Percentiles rank a stretch among this genome's conserved stretches.
Evolutionary conservation across 1,284 basidiomycete genomes (phyloP).

Genomic region (Tylopilus sp.): DNA sequence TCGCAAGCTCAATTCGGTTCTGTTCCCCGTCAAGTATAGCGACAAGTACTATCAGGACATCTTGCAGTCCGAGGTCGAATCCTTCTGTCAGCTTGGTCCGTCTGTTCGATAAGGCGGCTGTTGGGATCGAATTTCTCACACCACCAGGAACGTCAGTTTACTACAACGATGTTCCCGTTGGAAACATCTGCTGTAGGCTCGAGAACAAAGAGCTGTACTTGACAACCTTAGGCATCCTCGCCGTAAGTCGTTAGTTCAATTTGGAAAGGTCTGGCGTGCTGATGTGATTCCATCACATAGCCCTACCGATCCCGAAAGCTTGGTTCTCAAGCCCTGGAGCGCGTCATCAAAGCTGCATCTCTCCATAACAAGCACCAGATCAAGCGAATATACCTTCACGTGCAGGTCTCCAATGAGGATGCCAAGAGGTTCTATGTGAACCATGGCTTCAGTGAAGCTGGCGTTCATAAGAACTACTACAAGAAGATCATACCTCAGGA

Average conservation of each 20-base stretch:
- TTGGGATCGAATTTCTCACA: constrained; percentile 24
- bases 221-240: constrained; percentile 81
- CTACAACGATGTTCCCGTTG: constrained; percentile 80
- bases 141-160: constrained; percentile 51
- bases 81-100: constrained; percentile 74
- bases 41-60: constrained; percentile 78
- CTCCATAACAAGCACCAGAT: constrained; percentile 56
- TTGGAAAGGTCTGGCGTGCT: constrained; percentile 12
- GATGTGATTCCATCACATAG: constrained; percentile 39
- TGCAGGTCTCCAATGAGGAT: constrained; percentile 65
- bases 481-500: constrained; percentile 74
- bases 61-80: constrained; percentile 62
- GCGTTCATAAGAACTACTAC: constrained; percentile 68
- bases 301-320: constrained; percentile 71
- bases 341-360: constrained; percentile 58
- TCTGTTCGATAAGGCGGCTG: constrained; percentile 16
- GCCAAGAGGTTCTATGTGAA: constrained; percentile 75
- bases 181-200: constrained; percentile 74
- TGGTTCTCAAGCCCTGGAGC: constrained; percentile 63
- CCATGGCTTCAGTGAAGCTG: constrained; percentile 66
- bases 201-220: constrained; percentile 71
- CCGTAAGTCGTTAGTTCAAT: constrained; percentile 47
- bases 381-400: constrained; percentile 68
- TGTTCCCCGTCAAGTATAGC: constrained; percentile 78
- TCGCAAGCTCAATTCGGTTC: constrained; percentile 71